Conservation (phyloP, 805 yeast genomes). For the Sugiyamaella chiloensis region DNA sequence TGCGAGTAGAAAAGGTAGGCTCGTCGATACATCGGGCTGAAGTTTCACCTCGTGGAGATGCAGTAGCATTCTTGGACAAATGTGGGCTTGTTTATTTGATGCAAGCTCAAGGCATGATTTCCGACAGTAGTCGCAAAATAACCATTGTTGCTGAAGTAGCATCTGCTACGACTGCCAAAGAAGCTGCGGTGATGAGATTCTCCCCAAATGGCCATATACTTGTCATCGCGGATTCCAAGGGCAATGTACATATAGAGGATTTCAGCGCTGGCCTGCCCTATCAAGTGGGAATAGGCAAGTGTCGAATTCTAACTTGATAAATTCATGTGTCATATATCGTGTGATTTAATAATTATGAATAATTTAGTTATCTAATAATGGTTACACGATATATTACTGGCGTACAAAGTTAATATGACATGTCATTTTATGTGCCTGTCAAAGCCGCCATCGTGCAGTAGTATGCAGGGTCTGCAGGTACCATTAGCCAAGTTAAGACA, state of each 20-base stretch:
- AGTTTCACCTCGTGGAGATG: slow-evolving; percentile 82
- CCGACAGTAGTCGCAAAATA: slow-evolving; percentile 54
- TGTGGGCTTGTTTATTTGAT: slow-evolving; percentile 73
- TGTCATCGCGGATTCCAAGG: slow-evolving; percentile 76
- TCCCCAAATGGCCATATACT: slow-evolving; percentile 79
- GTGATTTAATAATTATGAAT: no score
- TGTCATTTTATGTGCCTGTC: no score
- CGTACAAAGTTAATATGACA: no score
- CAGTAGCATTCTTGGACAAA: slow-evolving; percentile 75
- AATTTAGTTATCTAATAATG: no score
- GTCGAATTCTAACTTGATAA: slow-evolving; percentile 26
- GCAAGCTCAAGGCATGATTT: slow-evolving; percentile 53
- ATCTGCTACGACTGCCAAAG: slow-evolving; percentile 65
- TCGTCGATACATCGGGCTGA: slow-evolving; percentile 69
- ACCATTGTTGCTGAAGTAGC: slow-evolving; percentile 75
- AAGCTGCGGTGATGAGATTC: slow-evolving; percentile 75
- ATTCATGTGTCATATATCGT: background rate
- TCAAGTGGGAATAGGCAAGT: slow-evolving; percentile 33
- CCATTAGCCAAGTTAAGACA: no score
- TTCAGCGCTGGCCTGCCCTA: slow-evolving; percentile 84
- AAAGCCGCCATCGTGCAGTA: no score
- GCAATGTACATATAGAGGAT: slow-evolving; percentile 73
- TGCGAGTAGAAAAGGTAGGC: slow-evolving; percentile 77
- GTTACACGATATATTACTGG: no score
- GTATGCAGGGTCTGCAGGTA: no score